Evolutionary conservation across 169 alveolate species (phyloP).

Genomic region (Plasmodium fragile): DNA sequence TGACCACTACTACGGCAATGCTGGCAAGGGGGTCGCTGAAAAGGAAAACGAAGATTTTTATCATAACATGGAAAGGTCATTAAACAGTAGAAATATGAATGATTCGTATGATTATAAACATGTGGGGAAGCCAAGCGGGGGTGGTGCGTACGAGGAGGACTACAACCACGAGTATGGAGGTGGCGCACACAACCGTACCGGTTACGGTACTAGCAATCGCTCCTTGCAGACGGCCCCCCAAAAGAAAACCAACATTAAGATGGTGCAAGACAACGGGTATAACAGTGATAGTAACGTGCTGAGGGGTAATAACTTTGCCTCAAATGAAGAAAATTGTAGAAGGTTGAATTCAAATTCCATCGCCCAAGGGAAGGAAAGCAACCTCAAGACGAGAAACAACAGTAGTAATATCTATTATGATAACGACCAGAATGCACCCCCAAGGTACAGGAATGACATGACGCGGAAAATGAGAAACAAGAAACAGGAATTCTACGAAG

Average conservation of each 20-base stretch:
- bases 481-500: not conserved
- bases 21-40: not conserved
- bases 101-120: conserved; percentile 31
- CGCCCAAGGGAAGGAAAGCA: not conserved
- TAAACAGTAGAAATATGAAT: conserved; percentile 34
- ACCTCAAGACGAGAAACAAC: conserved; percentile 20
- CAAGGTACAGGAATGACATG: conserved; percentile 7
- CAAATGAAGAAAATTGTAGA: conserved; percentile 20
- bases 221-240: not conserved
- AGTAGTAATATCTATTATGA: conserved; percentile 40
- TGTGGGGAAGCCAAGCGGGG: not conserved
- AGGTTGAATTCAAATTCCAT: conserved; percentile 16
- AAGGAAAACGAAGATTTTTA: conserved; percentile 36
- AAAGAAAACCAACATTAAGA: conserved; percentile 17
- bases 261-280: conserved; percentile 23
- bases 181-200: not conserved
- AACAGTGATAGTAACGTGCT: conserved; percentile 57
- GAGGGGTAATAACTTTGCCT: conserved; percentile 1
- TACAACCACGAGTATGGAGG: not conserved
- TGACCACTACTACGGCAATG: conserved; percentile 17
- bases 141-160: not conserved
- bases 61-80: conserved; percentile 13
- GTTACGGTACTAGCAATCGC: not conserved
- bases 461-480: not conserved
- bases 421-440: not conserved